Percentiles rank a stretch among this genome's conserved stretches.
Evolutionary conservation across 345 rosid species (phyloP).

Genomic region (Acer yangbiense): DNA sequence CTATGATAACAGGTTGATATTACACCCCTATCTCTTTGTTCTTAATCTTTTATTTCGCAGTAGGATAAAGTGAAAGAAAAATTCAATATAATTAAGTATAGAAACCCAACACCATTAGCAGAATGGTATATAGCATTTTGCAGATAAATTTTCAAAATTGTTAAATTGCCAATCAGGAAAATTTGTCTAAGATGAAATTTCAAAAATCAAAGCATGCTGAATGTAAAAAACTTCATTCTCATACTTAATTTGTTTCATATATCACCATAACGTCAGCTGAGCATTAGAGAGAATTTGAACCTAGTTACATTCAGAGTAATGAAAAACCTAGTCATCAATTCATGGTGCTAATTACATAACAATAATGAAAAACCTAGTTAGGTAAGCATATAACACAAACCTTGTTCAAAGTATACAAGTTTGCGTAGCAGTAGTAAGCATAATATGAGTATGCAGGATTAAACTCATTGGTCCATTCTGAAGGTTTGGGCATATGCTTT

Average conservation of each 20-base stretch:
- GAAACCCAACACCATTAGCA: background rate
- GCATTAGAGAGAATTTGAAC: conserved; percentile 2
- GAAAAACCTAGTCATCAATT: background rate
- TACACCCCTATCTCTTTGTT: background rate
- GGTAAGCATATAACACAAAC: conserved; percentile 20
- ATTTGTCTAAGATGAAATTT: background rate
- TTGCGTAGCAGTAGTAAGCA: conserved; percentile 61
- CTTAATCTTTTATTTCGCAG: background rate
- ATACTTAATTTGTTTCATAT: background rate
- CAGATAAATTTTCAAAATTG: background rate
- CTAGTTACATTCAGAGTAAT: background rate
- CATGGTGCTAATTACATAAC: background rate
- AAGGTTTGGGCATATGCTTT: conserved; percentile 60
- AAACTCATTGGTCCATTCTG: conserved; percentile 58
- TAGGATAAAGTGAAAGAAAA: background rate
- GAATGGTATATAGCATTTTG: background rate
- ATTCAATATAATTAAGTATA: background rate
- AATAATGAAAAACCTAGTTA: conserved; percentile 4
- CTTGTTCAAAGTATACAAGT: conserved; percentile 55
- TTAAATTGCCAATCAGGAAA: background rate
- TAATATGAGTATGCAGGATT: conserved; percentile 63
- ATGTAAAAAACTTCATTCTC: conserved; percentile 1
- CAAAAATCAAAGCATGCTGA: background rate
- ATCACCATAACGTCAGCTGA: background rate
- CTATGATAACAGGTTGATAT: conserved; percentile 8